phyloP scores from a whole-genome alignment of 2,329 filamentous ascomycete species.

The Colletotrichum theobromicola region DNA sequence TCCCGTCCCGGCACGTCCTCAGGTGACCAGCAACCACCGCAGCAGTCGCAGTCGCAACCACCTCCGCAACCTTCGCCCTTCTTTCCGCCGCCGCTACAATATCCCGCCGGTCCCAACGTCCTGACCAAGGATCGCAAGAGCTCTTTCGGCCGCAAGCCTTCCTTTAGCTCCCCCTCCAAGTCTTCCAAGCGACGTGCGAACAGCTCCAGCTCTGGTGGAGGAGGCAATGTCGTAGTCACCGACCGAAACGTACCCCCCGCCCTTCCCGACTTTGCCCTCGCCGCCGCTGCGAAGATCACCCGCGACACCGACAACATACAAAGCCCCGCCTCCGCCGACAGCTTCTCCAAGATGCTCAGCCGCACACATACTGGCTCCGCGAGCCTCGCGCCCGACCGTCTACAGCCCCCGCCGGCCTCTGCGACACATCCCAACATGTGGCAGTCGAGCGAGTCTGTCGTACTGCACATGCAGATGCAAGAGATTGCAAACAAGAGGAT shows the following conservation, averaged over 20 bases:
- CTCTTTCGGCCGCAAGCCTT: conserved; percentile 60
- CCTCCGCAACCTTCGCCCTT: conserved; percentile 17
- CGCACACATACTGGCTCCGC: conserved; percentile 43
- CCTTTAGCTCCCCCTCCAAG: conserved; percentile 47
- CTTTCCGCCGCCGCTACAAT: conserved; percentile 20
- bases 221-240: conserved; percentile 43
- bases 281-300: conserved; percentile 51
- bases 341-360: conserved; percentile 49
- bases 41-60: conserved; percentile 20
- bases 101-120: conserved; percentile 31
- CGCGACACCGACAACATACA: conserved; percentile 33
- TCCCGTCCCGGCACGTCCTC: conserved; percentile 25
- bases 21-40: conserved; percentile 19
- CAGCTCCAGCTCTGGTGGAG: conserved; percentile 46
- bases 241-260: conserved; percentile 56
- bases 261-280: conserved; percentile 57
- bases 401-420: conserved; percentile 31
- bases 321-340: conserved; percentile 36
- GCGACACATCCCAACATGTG: conserved; percentile 24
- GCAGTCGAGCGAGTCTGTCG: conserved; percentile 50
- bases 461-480: conserved; percentile 71
- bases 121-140: conserved; percentile 53
- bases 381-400: conserved; percentile 25
- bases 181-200: conserved; percentile 42
- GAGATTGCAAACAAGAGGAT: conserved; percentile 92